Conservation (phyloP, 1,139 yeast genomes). For the Saccharomyces hybrid region DNA sequence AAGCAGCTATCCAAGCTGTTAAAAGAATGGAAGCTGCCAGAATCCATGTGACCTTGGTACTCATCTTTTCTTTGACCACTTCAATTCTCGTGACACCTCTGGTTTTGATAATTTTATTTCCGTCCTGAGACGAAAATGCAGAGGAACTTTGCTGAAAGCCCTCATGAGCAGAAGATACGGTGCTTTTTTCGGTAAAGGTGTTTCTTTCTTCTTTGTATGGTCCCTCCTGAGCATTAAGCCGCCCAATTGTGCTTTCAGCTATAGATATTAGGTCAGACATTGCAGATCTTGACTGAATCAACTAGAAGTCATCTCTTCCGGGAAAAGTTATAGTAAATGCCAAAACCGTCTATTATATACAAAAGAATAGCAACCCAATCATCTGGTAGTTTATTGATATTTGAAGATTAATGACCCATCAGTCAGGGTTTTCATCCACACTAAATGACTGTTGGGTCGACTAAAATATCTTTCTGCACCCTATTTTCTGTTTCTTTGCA, state of each 20-base stretch:
- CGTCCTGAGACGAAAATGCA: neutral
- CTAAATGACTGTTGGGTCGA: too few relatives aligned
- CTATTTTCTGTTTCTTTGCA: too few relatives aligned
- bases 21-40: constrained; percentile 1
- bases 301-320: too few relatives aligned
- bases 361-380: too few relatives aligned
- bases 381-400: too few relatives aligned
- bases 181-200: neutral
- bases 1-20: neutral
- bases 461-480: too few relatives aligned
- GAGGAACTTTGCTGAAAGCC: neutral
- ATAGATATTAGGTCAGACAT: neutral
- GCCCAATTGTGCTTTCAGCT: neutral
- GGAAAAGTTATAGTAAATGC: too few relatives aligned
- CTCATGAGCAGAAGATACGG: neutral
- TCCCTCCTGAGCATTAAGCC: neutral
- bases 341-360: too few relatives aligned
- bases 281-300: too few relatives aligned
- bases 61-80: constrained; percentile 26
- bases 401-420: too few relatives aligned
- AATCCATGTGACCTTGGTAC: constrained; percentile 12
- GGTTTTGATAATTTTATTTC: constrained; percentile 14
- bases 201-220: neutral
- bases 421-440: too few relatives aligned
- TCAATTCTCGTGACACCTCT: constrained; percentile 33